Evolutionary conservation across 1,139 yeast genomes (phyloP), one percentile per base, ranked within the genome.

Genomic region (Yamadazyma sp.): DNA sequence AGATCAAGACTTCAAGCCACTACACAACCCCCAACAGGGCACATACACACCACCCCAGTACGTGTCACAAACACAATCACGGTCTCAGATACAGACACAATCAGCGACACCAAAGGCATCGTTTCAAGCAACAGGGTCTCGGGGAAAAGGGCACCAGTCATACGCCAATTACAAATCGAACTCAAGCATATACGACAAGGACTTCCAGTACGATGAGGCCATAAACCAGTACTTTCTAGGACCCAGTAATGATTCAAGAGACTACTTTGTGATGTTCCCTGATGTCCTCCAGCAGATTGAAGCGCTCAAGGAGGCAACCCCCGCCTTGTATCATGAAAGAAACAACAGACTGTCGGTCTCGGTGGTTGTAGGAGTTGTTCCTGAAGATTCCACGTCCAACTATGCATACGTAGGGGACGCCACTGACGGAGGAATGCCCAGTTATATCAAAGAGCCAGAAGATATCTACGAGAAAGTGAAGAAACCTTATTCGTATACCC

Each of bases 401-500:
- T 62, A 60, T 34, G 47, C 58, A 3, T 48, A 55, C 24, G 51
- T 55, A 2, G 49, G 50, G 8, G 59, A 59, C n/a, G 43, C 48
- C 1, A 31, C 34, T 4, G 48, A 47, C 38, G 51, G 46, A 38
- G 39, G 43, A 41, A 28, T 28, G 31, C 52, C 30, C 36, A 51
- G 26, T 45, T 57, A 37, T 36, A 83, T 71, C 58, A 73, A 73
- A 47, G 87, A 84, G 46, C 89, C 95, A 0, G 84, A 81, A 49
- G 94, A 87, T 46, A 86, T 91, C 14, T 91, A 91, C 61, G 81
- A 83, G 15, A 73, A 78, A 38, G 87, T 91, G 8, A 71, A 66
- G 15, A 73, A 70, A 38, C 97, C 98, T 0, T 91, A 86, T 55
- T 77, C 89, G 2, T 92, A 92, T 55, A 91, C 96, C 0, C 86